Conservation (phyloP, 768 basidiomycete genomes). For the Dentipellis fragilis region DNA sequence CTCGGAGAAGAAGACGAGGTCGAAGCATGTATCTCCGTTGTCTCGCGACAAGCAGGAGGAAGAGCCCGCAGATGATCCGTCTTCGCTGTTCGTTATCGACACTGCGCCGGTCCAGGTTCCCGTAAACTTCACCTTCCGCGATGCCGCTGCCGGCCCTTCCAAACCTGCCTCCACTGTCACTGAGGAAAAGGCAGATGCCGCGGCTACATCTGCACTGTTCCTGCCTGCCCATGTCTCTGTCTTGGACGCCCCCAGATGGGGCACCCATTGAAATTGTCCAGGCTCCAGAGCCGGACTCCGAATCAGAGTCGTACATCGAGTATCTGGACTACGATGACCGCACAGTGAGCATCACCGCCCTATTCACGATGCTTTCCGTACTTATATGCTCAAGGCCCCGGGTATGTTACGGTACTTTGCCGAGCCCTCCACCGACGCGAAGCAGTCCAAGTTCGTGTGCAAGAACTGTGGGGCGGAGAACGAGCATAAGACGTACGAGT, state of each 20-base stretch:
- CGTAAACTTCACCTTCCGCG: slow-evolving; percentile 12
- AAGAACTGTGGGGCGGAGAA: slow-evolving; percentile 72
- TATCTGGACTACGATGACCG: slow-evolving; percentile 66
- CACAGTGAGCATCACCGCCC: slow-evolving; percentile 24
- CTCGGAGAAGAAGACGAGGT: not conserved
- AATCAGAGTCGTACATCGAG: slow-evolving; percentile 61
- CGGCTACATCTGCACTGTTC: slow-evolving; percentile 26
- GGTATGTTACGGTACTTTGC: slow-evolving; percentile 59
- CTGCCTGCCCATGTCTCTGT: slow-evolving; percentile 67
- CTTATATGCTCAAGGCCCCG: slow-evolving; percentile 27
- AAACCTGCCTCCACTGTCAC: slow-evolving; percentile 4
- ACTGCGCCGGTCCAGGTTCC: slow-evolving; percentile 28
- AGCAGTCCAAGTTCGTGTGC: slow-evolving; percentile 47
- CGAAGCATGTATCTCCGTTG: not conserved
- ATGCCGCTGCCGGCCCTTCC: slow-evolving; percentile 3
- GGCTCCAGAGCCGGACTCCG: slow-evolving; percentile 38
- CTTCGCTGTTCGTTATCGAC: slow-evolving; percentile 41
- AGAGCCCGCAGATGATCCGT: not conserved
- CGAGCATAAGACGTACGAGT: slow-evolving; percentile 58
- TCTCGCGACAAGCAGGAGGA: not conserved
- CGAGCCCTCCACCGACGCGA: slow-evolving; percentile 26
- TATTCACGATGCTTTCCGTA: not conserved
- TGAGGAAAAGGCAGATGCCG: slow-evolving; percentile 1
- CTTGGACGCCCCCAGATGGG: slow-evolving; percentile 23
- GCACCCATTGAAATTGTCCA: slow-evolving; percentile 37